Percentiles rank a stretch among this genome's conserved stretches.
Evolutionary conservation across 78 protist genomes (phyloP).

Genomic region (Diacronema lutheri): DNA sequence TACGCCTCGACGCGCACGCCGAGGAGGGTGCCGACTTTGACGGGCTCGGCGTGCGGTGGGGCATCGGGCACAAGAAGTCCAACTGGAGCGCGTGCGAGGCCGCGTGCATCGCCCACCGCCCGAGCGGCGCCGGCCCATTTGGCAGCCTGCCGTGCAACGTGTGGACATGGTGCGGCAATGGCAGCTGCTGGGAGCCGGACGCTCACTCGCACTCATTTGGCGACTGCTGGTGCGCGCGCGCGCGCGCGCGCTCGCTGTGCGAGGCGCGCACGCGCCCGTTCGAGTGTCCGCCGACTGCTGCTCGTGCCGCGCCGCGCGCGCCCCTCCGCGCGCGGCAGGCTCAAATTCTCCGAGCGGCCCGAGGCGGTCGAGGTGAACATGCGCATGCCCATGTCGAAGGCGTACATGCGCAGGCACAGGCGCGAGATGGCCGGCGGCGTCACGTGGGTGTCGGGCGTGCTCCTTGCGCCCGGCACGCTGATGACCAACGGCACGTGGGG

Average conservation of each 20-base stretch:
- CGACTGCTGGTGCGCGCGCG: too few relatives aligned
- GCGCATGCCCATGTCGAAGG: neutral
- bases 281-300: too few relatives aligned
- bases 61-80: neutral
- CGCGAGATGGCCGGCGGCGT: neutral
- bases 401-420: neutral
- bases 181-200: neutral
- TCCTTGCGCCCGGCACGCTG: neutral
- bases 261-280: too few relatives aligned
- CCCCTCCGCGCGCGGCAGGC: too few relatives aligned
- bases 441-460: neutral
- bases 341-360: neutral
- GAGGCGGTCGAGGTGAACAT: neutral
- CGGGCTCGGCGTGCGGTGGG: slow-evolving; percentile 10
- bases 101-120: neutral
- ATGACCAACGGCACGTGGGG: neutral
- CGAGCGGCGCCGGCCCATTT: neutral
- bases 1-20: neutral
- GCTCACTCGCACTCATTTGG: neutral
- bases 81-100: neutral
- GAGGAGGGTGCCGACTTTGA: neutral
- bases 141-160: neutral
- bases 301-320: too few relatives aligned
- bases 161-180: neutral
- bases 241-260: too few relatives aligned